Conservation (phyloP, 352 stramenopile genomes). For the Saprolegnia parasitica region DNA sequence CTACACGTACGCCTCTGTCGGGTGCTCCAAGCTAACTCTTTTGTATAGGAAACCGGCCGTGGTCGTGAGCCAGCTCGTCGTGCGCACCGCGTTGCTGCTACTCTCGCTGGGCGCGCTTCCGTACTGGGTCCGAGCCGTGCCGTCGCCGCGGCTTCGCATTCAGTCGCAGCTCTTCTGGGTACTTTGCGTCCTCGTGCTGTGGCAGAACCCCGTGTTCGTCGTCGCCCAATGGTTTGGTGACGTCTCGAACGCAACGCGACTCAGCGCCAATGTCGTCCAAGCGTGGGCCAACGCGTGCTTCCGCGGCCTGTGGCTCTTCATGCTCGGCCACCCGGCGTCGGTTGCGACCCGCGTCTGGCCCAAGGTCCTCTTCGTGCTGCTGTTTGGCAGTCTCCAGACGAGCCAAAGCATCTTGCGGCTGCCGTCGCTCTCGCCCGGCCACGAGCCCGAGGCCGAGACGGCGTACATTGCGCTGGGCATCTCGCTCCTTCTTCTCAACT, state of each 20-base stretch:
- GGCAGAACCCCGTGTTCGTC: constrained; percentile 76
- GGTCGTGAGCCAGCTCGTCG: constrained; percentile 61
- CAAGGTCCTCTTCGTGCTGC: constrained; percentile 44
- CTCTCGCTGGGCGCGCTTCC: constrained; percentile 56
- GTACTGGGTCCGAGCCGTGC: constrained; percentile 56
- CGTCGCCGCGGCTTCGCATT: constrained; percentile 49
- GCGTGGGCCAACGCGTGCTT: constrained; percentile 70
- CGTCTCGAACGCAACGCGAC: constrained; percentile 54
- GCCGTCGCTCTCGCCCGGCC: constrained; percentile 43
- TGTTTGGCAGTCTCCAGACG: constrained; percentile 47
- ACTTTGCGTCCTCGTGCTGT: constrained; percentile 67
- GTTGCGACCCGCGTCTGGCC: constrained; percentile 27
- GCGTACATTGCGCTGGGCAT: constrained; percentile 68
- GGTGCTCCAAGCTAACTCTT: background rate
- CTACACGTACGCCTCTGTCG: constrained; percentile 56
- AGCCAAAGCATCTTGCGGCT: constrained; percentile 62
- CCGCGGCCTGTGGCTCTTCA: constrained; percentile 75
- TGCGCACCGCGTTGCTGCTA: constrained; percentile 56
- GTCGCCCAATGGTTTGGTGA: constrained; percentile 51
- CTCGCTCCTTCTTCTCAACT: constrained; percentile 47
- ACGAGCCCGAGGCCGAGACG: constrained; percentile 28
- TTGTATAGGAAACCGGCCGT: constrained; percentile 54
- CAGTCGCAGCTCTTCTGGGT: constrained; percentile 71
- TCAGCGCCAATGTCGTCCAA: constrained; percentile 60
- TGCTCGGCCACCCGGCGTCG: constrained; percentile 60